A percentile compares a stretch with the other conserved stretches of the same genome.
These are phyloP conservation scores for Boletus tylopilopsis DNA, from an alignment of 768 basidiomycete species.

Conservation along the genomic window DNA sequence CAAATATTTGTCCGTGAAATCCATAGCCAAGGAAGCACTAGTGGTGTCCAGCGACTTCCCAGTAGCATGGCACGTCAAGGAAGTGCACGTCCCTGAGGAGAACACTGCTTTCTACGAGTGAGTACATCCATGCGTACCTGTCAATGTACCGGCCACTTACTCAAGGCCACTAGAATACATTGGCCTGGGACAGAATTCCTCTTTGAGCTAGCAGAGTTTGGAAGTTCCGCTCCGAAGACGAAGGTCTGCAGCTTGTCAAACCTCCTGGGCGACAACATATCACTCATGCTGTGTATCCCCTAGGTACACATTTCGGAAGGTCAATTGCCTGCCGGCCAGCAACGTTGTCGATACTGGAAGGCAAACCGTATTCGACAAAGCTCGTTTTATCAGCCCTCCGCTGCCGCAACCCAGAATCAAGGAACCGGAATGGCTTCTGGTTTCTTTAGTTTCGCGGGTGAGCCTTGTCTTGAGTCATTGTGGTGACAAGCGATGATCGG, in stretches of 20 bases:
- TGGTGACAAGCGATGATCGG: neutral
- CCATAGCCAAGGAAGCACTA: constrained; percentile 22
- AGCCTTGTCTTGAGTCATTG: neutral
- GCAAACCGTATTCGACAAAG: constrained; percentile 27
- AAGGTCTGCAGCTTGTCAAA: constrained; percentile 16
- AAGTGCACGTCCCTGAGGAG: constrained; percentile 25
- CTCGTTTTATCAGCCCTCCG: constrained; percentile 28
- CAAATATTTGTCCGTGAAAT: constrained; percentile 26
- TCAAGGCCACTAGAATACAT: constrained; percentile 15
- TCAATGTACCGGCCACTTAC: neutral
- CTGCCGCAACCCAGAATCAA: constrained; percentile 9
- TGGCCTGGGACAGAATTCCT: constrained; percentile 28
- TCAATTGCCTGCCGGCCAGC: constrained; percentile 17
- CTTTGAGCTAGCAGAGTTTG: constrained; percentile 26
- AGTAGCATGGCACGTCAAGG: constrained; percentile 25
- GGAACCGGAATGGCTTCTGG: constrained; percentile 12
- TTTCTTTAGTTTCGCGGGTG: constrained; percentile 23
- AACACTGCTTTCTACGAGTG: constrained; percentile 28
- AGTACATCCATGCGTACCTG: neutral
- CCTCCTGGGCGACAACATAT: neutral
- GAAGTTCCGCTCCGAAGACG: constrained; percentile 27
- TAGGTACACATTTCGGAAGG: constrained; percentile 26
- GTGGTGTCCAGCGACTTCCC: constrained; percentile 28
- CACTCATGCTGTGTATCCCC: neutral
- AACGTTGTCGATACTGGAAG: constrained; percentile 31